phyloP scores from a whole-genome alignment of 176 grass and related monocot species.

The Lolium rigidum region DNA sequence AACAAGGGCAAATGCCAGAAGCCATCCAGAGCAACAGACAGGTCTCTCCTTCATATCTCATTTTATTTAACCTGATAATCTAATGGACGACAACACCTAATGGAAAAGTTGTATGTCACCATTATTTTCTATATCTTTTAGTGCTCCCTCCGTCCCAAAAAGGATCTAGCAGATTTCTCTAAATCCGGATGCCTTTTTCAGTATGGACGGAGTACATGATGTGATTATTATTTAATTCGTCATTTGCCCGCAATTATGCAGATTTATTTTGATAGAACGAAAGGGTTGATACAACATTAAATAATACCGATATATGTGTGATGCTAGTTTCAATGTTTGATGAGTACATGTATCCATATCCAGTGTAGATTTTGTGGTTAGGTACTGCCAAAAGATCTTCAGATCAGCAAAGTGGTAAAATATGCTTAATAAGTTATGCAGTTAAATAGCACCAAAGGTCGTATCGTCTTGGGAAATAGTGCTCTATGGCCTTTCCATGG shows the following conservation, averaged over 20 bases:
- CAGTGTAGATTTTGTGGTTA: neutral
- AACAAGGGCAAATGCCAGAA: conserved; percentile 60
- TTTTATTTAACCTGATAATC: conserved; percentile 11
- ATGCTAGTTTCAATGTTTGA: conserved; percentile 13
- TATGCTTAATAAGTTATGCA: neutral
- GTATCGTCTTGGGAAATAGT: neutral
- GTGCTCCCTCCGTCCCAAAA: too few relatives aligned
- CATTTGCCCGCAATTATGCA: neutral
- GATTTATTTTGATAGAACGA: neutral
- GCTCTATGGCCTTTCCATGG: neutral
- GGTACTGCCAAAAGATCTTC: conserved; percentile 6
- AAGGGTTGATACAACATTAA: neutral
- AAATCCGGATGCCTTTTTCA: too few relatives aligned
- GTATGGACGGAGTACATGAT: neutral
- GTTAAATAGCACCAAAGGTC: neutral
- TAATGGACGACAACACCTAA: neutral
- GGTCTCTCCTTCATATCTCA: conserved; percentile 47
- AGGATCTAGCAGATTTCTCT: too few relatives aligned
- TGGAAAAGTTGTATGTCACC: neutral
- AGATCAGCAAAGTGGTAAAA: neutral
- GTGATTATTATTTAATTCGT: neutral
- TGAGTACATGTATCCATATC: conserved; percentile 22
- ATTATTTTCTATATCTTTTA: neutral
- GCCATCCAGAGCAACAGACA: conserved; percentile 38
- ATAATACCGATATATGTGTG: neutral